Base-by-base conservation (phyloP, 768 basidiomycete genomes). In the Steccherinum ochraceum region DNA sequence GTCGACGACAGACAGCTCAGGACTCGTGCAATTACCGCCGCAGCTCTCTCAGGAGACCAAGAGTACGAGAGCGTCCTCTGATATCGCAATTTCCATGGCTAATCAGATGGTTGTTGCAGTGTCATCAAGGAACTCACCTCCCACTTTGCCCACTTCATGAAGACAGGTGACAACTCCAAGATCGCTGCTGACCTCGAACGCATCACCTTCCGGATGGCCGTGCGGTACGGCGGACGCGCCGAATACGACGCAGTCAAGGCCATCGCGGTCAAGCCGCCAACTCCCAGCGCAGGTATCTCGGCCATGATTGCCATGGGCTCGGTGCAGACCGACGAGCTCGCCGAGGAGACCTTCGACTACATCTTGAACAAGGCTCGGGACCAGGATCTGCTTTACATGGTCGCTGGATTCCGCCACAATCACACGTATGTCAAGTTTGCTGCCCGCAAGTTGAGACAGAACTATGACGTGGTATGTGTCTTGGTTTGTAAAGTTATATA, bases 161-260 rank as follows among this genome's bases (percentile, higher is more conserved):
- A 79, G 52, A 87, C 81, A 12, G 80, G 80, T 5, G 88, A 95
- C 61, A 80, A 86, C 58, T 84, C 84, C 0, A 72, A 67, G 48
- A 89, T 98, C 56, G 89, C 91, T 5, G 77, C 81, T 23, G 94
- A 97, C 68, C 68, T 98, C 43, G 77, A 86, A 57, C 61, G 71
- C 24, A 67, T 75, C 40, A 79, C 80, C 40, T 84, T 74, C 64
- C 58, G 63, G 24, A 72, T 68, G 82, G 84, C 84, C 48, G 86
- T 91, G 50, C 75, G 77, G 62, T 69, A 88, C 59, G 91, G 89
- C 39, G 89, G 91, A 19, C 67, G 67, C 26, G 70, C 69, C 21
- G 93, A 94, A 61, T 95, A 84, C 59, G 80, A 89, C 26, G 82
- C 83, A 30, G 72, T 86, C 40, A 74, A 83, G 58, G 72, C 73